These are phyloP conservation scores for Eurotiales sp. DNA, from an alignment of 2,329 filamentous ascomycete species.

Conservation along the genomic window DNA sequence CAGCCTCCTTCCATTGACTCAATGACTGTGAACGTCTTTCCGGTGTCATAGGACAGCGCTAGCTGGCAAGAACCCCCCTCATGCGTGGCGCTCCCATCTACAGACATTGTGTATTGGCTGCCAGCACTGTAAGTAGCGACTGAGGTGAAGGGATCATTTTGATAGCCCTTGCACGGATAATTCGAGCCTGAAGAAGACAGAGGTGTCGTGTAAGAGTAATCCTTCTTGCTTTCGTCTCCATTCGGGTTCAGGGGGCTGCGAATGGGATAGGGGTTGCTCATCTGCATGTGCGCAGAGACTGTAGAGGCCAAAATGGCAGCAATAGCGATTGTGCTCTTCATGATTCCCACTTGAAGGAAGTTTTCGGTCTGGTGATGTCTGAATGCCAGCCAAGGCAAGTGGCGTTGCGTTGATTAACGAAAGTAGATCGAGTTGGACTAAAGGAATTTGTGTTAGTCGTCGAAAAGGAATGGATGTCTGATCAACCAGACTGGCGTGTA, in stretches of 20 bases:
- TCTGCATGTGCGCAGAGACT: conserved; percentile 51
- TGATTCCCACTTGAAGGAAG: conserved; percentile 18
- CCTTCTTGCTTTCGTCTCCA: conserved; percentile 46
- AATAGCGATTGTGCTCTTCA: conserved; percentile 31
- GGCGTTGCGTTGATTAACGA: background rate
- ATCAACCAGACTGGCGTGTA: background rate
- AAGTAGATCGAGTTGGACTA: background rate
- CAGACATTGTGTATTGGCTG: conserved; percentile 58
- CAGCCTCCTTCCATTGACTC: conserved; percentile 60
- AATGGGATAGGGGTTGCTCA: conserved; percentile 53
- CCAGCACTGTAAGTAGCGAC: conserved; percentile 63
- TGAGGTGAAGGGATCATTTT: conserved; percentile 49
- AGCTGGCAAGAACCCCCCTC: conserved; percentile 73
- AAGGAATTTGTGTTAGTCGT: background rate
- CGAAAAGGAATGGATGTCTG: background rate
- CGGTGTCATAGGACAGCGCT: conserved; percentile 69
- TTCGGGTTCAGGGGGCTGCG: conserved; percentile 49
- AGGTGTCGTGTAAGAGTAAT: conserved; percentile 70
- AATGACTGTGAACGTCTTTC: conserved; percentile 65
- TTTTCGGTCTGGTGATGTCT: no score
- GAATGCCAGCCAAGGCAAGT: conserved; percentile 15
- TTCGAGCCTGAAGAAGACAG: conserved; percentile 57
- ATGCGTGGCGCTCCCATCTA: conserved; percentile 62
- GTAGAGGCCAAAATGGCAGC: conserved; percentile 30
- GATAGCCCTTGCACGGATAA: conserved; percentile 73